These are phyloP conservation scores for Leccinellum luteum DNA, from an alignment of 768 basidiomycete species.

Conservation along the genomic window DNA sequence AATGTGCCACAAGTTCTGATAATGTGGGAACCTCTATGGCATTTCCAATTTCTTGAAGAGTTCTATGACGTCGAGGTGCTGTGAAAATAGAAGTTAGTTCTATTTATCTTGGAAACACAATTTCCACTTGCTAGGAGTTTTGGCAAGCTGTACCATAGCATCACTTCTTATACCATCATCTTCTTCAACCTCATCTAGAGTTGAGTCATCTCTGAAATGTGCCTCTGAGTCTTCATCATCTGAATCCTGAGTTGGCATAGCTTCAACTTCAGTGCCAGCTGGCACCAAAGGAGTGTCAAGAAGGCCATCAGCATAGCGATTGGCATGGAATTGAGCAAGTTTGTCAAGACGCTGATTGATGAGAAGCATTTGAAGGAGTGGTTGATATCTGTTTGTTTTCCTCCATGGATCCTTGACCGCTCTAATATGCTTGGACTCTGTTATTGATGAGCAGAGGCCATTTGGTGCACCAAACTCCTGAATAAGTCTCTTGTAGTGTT, in stretches of 20 bases:
- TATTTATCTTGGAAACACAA: background rate
- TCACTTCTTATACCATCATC: background rate
- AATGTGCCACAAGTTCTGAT: no score
- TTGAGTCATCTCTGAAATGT: background rate
- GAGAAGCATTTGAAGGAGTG: background rate
- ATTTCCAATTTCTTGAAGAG: no score
- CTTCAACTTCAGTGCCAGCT: background rate
- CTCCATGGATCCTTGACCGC: background rate
- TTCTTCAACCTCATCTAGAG: background rate
- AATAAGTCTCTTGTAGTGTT: background rate
- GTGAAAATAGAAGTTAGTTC: background rate
- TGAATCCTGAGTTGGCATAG: background rate
- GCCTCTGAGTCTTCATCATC: background rate
- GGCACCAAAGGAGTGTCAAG: background rate
- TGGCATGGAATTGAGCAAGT: no score
- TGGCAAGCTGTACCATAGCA: background rate
- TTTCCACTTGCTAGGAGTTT: background rate
- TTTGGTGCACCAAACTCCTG: background rate
- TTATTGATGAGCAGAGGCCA: background rate
- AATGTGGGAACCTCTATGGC: no score
- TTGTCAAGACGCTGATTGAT: background rate
- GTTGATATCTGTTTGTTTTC: no score
- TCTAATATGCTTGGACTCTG: background rate
- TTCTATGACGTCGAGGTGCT: no score
- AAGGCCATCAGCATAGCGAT: background rate